Evolutionary conservation across 1,139 yeast species (phyloP), one percentile per base, ranked within the genome.

Genomic region (Pichia sp.): DNA sequence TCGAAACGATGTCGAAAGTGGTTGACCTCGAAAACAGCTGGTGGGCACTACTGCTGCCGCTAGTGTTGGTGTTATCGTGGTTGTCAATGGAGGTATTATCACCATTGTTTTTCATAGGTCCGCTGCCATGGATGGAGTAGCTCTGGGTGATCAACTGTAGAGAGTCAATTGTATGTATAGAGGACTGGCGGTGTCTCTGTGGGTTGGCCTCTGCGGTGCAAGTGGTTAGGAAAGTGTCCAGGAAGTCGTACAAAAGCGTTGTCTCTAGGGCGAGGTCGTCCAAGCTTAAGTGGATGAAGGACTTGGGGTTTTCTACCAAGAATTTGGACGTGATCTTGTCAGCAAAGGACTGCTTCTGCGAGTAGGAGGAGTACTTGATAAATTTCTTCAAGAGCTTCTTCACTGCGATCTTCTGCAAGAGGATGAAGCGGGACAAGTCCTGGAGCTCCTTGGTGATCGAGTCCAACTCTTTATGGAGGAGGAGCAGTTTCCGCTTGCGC

Each of bases 341-440:
- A 6, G 80, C 70, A 40, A 79, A 72, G 38, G 73, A 73, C 33
- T 69, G 63, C 41, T 78, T 75, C 47, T 69, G 62, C 1, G 67
- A 70, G 49, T 69, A 73, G 10, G 70, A 68, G 59, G 76, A 81
- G 73, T 90, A 83, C 67, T 88, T 89, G 48, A 79, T 66, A 66
- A 87, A 85, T 69, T 91, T 90, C 71, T 91, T 91, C 63, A 90
- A 76, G 55, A 91, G 78, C 71, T 92, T 92, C 60, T 87, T 77
- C 51, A 88, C 75, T 5, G 95, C 97, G 4, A 91, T 84, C 63
- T 85, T 84, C 66, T 92, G 98, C 27, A 91, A 79, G 38, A 87
- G 76, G 17, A 89, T 79, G 67, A 85, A 92, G 59, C 95, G 77
- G 20, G 92, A 79, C 48, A 92, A 72, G 61, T 84, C 81, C 64